A percentile compares a stretch with the other conserved stretches of the same genome.
phyloP scores from a whole-genome alignment of 2,329 filamentous ascomycete genomes.

The Nectriaceae sp. region DNA sequence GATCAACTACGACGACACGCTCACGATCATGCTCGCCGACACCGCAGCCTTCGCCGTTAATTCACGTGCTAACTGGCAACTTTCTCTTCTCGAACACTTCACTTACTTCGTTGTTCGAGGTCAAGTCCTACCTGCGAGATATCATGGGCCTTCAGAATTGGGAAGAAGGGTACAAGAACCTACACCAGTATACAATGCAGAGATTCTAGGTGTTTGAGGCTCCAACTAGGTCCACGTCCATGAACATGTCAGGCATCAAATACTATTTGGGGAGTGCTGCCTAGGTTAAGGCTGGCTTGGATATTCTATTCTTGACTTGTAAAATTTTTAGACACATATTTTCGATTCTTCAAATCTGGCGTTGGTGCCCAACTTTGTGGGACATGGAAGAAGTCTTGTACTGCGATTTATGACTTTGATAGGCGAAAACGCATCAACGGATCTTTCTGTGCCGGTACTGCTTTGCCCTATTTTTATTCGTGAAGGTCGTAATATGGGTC shows the following conservation, averaged over 20 bases:
- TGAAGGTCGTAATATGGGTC: too few relatives aligned
- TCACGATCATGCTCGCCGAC: constrained; percentile 38
- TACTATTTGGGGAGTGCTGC: constrained; percentile 5
- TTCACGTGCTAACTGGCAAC: not conserved
- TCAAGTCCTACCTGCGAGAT: not conserved
- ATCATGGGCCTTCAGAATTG: not conserved
- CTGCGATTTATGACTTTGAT: too few relatives aligned
- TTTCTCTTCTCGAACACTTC: constrained; percentile 17
- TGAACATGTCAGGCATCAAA: constrained; percentile 9
- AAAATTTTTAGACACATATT: constrained; percentile 29
- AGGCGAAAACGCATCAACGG: too few relatives aligned
- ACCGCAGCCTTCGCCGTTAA: constrained; percentile 33
- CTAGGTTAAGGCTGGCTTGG: too few relatives aligned
- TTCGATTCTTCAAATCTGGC: constrained; percentile 16
- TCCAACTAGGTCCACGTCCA: too few relatives aligned
- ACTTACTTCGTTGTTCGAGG: not conserved
- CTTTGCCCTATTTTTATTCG: too few relatives aligned
- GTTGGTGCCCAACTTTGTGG: constrained; percentile 8
- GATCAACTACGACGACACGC: constrained; percentile 35
- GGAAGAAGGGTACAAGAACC: not conserved
- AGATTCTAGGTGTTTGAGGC: too few relatives aligned
- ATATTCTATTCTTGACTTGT: constrained; percentile 31
- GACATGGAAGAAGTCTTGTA: not conserved
- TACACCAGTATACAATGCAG: too few relatives aligned
- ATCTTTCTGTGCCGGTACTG: too few relatives aligned